Percentiles rank a stretch among this genome's conserved stretches.
These are phyloP conservation scores for Aspergillus hiratsukae DNA, from an alignment of 2,329 filamentous ascomycete species.

Conservation along the genomic window DNA sequence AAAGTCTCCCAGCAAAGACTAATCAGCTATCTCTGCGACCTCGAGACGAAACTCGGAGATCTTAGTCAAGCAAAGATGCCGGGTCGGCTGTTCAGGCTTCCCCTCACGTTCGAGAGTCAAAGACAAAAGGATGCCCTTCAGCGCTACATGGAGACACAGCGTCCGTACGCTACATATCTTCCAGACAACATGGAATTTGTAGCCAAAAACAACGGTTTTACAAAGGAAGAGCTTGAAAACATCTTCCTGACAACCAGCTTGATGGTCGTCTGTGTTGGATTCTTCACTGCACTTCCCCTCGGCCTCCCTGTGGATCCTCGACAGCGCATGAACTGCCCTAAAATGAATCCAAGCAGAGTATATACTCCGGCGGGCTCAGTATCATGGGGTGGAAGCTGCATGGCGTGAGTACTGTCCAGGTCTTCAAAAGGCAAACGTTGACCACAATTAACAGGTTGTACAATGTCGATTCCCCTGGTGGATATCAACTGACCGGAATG, in stretches of 20 bases:
- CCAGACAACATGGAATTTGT: constrained; percentile 59
- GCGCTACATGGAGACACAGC: constrained; percentile 59
- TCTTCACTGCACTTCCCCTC: constrained; percentile 52
- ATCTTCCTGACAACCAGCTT: constrained; percentile 50
- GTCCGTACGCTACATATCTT: constrained; percentile 58
- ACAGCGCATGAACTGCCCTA: constrained; percentile 51
- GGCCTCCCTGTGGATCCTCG: constrained; percentile 52
- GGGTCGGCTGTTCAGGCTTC: constrained; percentile 43
- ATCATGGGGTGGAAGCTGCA: constrained; percentile 53
- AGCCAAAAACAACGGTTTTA: constrained; percentile 52
- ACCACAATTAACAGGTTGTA: constrained; percentile 38
- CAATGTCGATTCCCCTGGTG: constrained; percentile 54
- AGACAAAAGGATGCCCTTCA: constrained; percentile 49
- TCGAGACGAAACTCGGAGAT: constrained; percentile 40
- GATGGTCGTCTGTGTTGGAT: constrained; percentile 52
- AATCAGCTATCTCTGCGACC: constrained; percentile 30
- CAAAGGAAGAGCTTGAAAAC: constrained; percentile 44
- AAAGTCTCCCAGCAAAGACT: constrained; percentile 36
- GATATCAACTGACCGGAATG: constrained; percentile 52
- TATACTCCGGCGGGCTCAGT: constrained; percentile 55
- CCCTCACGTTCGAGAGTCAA: constrained; percentile 40
- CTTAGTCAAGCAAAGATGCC: constrained; percentile 39
- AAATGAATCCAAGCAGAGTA: constrained; percentile 54
- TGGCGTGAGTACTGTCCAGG: constrained; percentile 28
- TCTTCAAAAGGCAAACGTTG: not conserved